Evolutionary conservation across 2,329 filamentous ascomycete species (phyloP).

Genomic region (Colletotrichum kahawae): DNA sequence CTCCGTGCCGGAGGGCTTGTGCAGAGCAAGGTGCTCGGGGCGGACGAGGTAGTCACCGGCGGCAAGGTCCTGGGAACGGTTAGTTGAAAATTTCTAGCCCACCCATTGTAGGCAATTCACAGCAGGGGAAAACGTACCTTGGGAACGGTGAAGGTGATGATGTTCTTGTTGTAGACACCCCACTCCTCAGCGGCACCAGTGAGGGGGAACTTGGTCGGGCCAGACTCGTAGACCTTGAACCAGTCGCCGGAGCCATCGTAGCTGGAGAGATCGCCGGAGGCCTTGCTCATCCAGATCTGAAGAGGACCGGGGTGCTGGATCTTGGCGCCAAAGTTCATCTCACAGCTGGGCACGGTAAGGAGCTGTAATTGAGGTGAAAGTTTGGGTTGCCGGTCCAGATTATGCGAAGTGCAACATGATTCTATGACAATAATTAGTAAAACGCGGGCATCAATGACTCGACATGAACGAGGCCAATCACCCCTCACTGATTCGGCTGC

Average conservation of each 20-base stretch:
- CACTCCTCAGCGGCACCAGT: background rate
- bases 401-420: no score
- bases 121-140: background rate
- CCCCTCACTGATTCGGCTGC: no score
- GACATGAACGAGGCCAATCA: no score
- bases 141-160: background rate
- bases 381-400: no score
- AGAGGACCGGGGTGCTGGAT: conserved; percentile 15
- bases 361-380: no score
- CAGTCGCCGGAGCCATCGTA: conserved; percentile 26
- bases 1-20: conserved; percentile 37
- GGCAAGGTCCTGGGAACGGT: conserved; percentile 38
- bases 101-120: no score
- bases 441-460: no score
- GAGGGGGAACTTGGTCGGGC: background rate
- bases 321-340: background rate
- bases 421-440: no score
- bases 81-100: conserved; percentile 24
- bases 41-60: conserved; percentile 45
- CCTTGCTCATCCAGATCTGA: conserved; percentile 16
- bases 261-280: conserved; percentile 7
- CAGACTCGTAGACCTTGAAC: conserved; percentile 27
- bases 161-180: background rate
- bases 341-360: no score
- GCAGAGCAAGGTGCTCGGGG: conserved; percentile 50